Conservation (phyloP, 495 filamentous ascomycete genomes). For the Penicillium maclennaniae region DNA sequence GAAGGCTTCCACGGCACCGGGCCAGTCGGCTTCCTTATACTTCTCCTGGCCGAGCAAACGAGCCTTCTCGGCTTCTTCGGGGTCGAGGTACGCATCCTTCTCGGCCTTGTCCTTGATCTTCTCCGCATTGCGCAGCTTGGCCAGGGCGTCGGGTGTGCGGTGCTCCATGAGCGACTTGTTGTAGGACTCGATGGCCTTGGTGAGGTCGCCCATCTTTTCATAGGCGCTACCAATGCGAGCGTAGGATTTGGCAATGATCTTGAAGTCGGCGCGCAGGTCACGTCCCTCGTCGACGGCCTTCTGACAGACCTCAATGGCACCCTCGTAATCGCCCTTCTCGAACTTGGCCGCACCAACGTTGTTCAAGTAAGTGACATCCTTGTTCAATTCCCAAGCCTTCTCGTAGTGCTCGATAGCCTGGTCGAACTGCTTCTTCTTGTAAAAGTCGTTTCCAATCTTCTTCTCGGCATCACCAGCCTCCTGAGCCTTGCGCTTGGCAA, state of each 20-base stretch:
- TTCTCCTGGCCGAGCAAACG: conserved; percentile 91
- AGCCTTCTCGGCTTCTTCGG: conserved; percentile 89
- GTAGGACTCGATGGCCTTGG: conserved; percentile 83
- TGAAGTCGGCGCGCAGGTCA: conserved; percentile 86
- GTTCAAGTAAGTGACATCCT: conserved; percentile 96
- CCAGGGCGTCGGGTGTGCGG: conserved; percentile 88
- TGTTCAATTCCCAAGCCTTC: conserved; percentile 91
- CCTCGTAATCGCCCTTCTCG: conserved; percentile 91
- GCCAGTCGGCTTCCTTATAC: conserved; percentile 97
- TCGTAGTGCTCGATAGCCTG: conserved; percentile 90
- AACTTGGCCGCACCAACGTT: conserved; percentile 92
- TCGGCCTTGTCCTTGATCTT: conserved; percentile 77
- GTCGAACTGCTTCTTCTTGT: conserved; percentile 97
- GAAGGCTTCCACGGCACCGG: conserved; percentile 91
- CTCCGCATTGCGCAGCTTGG: conserved; percentile 91
- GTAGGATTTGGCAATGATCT: conserved; percentile 94
- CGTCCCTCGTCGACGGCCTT: conserved; percentile 86
- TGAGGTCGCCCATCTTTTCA: conserved; percentile 80
- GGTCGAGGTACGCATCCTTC: conserved; percentile 79
- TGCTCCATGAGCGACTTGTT: conserved; percentile 93
- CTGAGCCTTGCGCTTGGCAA: conserved; percentile 83
- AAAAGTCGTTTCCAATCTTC: conserved; percentile 86
- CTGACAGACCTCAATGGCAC: conserved; percentile 78
- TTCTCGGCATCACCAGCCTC: conserved; percentile 93
- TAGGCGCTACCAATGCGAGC: conserved; percentile 86